Conservation (phyloP, 352 stramenopile genomes). For the Globisporangium radiosum region DNA sequence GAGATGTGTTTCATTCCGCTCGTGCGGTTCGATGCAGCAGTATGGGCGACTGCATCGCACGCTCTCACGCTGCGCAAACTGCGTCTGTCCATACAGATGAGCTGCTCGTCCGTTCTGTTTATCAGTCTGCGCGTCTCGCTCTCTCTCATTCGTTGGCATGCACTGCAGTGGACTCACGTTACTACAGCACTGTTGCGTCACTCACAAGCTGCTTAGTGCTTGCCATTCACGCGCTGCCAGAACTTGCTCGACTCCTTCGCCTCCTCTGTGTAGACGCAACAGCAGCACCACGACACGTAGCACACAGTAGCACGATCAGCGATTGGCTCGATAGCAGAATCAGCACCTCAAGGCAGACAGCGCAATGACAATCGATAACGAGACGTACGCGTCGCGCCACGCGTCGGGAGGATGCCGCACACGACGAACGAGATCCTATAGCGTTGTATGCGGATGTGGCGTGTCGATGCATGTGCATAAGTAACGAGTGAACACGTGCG, state of each 20-base stretch:
- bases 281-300: neutral
- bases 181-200: neutral
- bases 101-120: neutral
- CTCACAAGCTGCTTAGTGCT: slow-evolving; percentile 46
- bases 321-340: neutral
- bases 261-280: slow-evolving; percentile 41
- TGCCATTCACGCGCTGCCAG: slow-evolving; percentile 83
- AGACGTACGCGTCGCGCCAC: slow-evolving; percentile 52
- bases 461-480: neutral
- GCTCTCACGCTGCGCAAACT: neutral
- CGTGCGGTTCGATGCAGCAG: too few species aligned
- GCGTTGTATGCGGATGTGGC: neutral
- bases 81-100: neutral
- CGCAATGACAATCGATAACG: neutral
- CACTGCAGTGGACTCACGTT: neutral
- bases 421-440: slow-evolving; percentile 68
- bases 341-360: neutral
- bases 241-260: slow-evolving; percentile 81
- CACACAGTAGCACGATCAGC: neutral
- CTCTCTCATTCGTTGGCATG: neutral
- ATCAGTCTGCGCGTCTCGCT: neutral
- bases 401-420: slow-evolving; percentile 76
- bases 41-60: neutral
- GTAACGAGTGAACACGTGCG: neutral
- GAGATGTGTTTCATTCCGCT: too few species aligned